These are phyloP conservation scores for Inga oerstediana DNA, from an alignment of 306 rosid species.

Conservation along the genomic window DNA sequence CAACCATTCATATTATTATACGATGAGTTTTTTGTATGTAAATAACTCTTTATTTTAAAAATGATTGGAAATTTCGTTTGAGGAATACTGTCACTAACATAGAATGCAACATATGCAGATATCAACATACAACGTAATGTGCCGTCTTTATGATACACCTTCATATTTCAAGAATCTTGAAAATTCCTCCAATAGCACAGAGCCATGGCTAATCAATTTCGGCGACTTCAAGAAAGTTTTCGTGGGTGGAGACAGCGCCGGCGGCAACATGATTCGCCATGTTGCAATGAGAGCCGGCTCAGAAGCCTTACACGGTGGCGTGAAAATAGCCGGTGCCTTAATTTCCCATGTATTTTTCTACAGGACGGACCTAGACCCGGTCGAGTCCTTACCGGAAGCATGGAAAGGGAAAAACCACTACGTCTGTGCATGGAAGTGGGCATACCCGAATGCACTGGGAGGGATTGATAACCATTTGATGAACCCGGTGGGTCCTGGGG, in stretches of 20 bases:
- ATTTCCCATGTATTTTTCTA: conserved; percentile 41
- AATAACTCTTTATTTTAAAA: too few species aligned
- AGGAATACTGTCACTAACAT: neutral
- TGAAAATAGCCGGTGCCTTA: conserved; percentile 26
- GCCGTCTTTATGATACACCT: neutral
- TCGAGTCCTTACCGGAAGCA: neutral
- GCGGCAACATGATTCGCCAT: conserved; percentile 47
- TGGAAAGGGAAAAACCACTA: neutral
- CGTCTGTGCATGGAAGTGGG: conserved; percentile 24
- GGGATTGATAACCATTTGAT: conserved; percentile 33
- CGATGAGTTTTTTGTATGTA: neutral
- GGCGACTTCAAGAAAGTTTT: conserved; percentile 28
- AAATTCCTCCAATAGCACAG: neutral
- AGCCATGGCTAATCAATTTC: conserved; percentile 41
- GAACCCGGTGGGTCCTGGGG: conserved; percentile 31
- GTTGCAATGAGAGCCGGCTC: conserved; percentile 35
- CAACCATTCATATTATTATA: too few species aligned
- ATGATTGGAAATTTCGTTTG: neutral
- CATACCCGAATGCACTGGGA: conserved; percentile 19
- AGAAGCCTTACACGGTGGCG: conserved; percentile 32
- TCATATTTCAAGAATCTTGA: neutral
- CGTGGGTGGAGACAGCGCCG: conserved; percentile 49
- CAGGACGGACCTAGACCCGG: neutral
- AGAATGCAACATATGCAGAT: neutral
- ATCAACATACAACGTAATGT: neutral